Conservation (phyloP, 2,329 filamentous ascomycete genomes). For the Diplodia scrobiculata region DNA sequence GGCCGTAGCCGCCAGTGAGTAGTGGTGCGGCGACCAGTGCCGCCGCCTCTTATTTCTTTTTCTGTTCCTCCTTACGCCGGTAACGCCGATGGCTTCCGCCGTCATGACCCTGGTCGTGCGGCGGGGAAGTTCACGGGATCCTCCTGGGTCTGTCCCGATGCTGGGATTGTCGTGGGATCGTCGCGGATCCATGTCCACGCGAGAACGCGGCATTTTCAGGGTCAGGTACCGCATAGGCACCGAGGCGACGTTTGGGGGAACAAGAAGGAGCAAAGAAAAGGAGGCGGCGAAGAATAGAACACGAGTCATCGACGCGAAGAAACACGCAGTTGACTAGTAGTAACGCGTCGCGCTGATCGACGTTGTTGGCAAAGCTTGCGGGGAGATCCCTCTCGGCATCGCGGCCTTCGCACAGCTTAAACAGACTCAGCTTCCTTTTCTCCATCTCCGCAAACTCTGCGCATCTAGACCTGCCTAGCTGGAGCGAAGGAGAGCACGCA, state of each 20-base stretch:
- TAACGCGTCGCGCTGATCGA: neutral
- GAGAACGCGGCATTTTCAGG: neutral
- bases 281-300: neutral
- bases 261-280: neutral
- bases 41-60: neutral
- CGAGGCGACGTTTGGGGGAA: neutral
- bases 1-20: neutral
- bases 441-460: neutral
- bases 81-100: neutral
- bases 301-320: neutral
- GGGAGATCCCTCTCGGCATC: conserved; percentile 1
- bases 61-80: too few relatives aligned
- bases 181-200: neutral
- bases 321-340: neutral
- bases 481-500: neutral
- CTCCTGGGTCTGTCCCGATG: too few relatives aligned
- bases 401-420: neutral
- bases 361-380: neutral
- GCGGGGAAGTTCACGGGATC: neutral
- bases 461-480: neutral
- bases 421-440: neutral
- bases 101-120: neutral
- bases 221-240: neutral
- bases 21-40: neutral
- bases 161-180: too few relatives aligned